Evolutionary conservation across 2,329 filamentous ascomycete genomes (phyloP).

Genomic region (Ophiostoma angusticollis): DNA sequence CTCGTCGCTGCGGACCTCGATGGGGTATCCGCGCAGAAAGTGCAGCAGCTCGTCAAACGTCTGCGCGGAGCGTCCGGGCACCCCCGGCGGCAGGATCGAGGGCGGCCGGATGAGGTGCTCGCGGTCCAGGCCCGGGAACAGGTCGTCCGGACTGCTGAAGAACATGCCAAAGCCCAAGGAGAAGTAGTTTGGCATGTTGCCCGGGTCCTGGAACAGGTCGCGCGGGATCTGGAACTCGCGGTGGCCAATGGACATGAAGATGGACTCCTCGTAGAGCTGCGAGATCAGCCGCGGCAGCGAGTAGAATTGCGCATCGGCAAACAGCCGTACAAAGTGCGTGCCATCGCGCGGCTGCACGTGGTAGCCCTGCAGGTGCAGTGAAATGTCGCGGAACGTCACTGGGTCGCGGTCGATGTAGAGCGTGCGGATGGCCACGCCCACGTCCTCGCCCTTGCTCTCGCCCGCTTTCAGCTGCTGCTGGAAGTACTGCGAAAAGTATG

Average conservation of each 20-base stretch:
- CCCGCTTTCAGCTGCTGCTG: conserved; percentile 61
- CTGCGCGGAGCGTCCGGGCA: conserved; percentile 71
- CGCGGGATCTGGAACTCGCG: conserved; percentile 81
- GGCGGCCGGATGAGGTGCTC: conserved; percentile 72
- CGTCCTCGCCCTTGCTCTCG: conserved; percentile 43
- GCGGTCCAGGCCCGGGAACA: conserved; percentile 76
- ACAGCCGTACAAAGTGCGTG: conserved; percentile 79
- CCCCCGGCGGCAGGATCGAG: conserved; percentile 67
- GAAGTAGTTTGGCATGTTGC: conserved; percentile 94
- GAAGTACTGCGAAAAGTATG: conserved; percentile 94
- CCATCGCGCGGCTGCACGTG: conserved; percentile 71
- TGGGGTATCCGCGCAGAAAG: conserved; percentile 69
- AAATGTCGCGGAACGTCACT: conserved; percentile 76
- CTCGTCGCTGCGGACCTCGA: conserved; percentile 60
- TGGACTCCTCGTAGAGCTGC: conserved; percentile 80
- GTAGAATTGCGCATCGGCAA: conserved; percentile 93
- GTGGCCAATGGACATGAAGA: conserved; percentile 83
- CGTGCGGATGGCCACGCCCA: conserved; percentile 48
- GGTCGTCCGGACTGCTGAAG: conserved; percentile 65
- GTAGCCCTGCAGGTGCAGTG: conserved; percentile 83
- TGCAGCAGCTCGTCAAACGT: conserved; percentile 74
- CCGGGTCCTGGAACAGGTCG: conserved; percentile 71
- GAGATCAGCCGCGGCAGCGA: conserved; percentile 68
- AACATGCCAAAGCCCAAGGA: conserved; percentile 79
- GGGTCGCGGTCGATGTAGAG: conserved; percentile 94